Base-by-base conservation (phyloP, 1,284 basidiomycete species). In the Marasmius fiardii region DNA sequence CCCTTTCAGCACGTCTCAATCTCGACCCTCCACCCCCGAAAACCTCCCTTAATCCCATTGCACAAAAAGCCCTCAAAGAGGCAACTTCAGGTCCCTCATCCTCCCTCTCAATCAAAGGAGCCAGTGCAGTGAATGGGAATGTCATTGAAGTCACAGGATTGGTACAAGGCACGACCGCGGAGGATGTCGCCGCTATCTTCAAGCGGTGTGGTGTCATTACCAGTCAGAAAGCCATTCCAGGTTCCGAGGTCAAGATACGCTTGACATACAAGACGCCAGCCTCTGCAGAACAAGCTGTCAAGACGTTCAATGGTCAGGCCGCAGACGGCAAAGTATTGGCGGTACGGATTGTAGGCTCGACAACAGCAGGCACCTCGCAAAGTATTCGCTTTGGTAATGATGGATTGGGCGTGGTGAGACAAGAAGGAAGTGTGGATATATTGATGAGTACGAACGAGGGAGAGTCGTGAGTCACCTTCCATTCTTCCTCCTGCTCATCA, bases 171-270 rank as follows among this genome's bases (percentile, higher is more conserved):
- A 94, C 92, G 26, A 92, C 88, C 2, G 78, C 89, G 21, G 91
- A 88, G 33, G 92, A 94, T 65, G 92, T 94, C 53, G 82, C 85
- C 65, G 89, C 90, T 23, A 93, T 93, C 57, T 95, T 95, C 77
- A 86, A 88, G 61, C 82, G 82, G 18, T 90, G 90, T 63, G 89
- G 90, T 3, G 73, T 80, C 11, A 86, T 94, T 60, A 76, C 81
- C 24, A 74, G 77, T 24, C 78, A 85, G 5, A 78, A 77, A 20
- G 67, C 79, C 18, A 67, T 75, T n/a, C 67, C 73, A 39, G 66
- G 71, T 21, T 70, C 74, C 11, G 77, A 82, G 41, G 83, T 88
- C 7, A 70, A 77, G 2, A 88, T 93, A 49, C 83, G 90, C 23
- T 73, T 94, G 21, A 88, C 88, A 16, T 88, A 90, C 75, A 87